A percentile compares a stretch with the other conserved stretches of the same genome.
phyloP scores from a whole-genome alignment of 2,329 filamentous ascomycete species.

The Fusarium poae region DNA sequence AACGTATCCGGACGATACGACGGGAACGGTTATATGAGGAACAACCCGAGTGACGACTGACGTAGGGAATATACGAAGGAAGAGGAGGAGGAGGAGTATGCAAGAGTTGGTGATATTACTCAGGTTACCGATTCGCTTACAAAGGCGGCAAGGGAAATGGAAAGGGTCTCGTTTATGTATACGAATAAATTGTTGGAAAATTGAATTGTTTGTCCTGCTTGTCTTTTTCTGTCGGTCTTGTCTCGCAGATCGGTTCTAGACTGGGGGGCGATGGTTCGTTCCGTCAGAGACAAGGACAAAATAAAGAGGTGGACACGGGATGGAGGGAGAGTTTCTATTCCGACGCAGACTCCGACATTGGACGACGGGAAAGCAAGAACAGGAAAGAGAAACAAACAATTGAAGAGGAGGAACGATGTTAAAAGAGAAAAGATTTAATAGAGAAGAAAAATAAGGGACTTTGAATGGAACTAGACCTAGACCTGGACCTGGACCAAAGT shows the following conservation, averaged over 20 bases:
- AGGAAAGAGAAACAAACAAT: neutral
- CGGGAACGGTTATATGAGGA: constrained; percentile 5
- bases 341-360: constrained; percentile 22
- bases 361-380: neutral
- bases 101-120: constrained; percentile 14
- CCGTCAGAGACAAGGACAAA: constrained; percentile 23
- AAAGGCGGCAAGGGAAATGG: constrained; percentile 2
- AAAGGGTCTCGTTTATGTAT: constrained; percentile 15
- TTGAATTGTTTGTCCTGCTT: constrained; percentile 32
- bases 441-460: constrained; percentile 13
- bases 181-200: constrained; percentile 13
- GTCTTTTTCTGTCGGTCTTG: constrained; percentile 21
- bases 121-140: constrained; percentile 31
- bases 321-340: constrained; percentile 22
- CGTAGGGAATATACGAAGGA: constrained; percentile 7
- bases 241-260: constrained; percentile 38
- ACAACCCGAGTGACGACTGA: neutral
- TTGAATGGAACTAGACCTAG: neutral
- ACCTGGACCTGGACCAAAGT: neutral
- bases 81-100: neutral
- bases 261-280: constrained; percentile 28
- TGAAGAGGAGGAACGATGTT: neutral
- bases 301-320: constrained; percentile 2
- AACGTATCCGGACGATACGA: constrained; percentile 21
- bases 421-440: neutral